A percentile compares a stretch with the other conserved stretches of the same genome.
Evolutionary conservation across 2,329 filamentous ascomycete species (phyloP).

Genomic region (Hymenoscyphus linearis): DNA sequence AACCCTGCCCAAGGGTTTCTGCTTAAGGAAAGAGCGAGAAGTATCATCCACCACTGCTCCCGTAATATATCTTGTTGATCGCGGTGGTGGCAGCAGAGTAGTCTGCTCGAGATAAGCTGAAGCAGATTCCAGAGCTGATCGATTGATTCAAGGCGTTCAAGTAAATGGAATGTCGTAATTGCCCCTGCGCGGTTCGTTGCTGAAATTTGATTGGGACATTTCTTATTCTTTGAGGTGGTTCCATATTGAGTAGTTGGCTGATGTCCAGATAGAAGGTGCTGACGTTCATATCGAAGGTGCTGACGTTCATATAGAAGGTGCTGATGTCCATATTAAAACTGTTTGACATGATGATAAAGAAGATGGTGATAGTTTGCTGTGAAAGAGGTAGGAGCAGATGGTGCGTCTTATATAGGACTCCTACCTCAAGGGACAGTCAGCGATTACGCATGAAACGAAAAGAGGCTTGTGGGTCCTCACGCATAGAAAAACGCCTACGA

Average conservation of each 20-base stretch:
- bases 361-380: neutral
- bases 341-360: neutral
- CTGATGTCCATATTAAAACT: neutral
- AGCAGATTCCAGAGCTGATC: neutral
- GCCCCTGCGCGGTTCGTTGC: neutral
- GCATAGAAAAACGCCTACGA: neutral
- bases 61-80: neutral
- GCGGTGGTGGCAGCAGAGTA: neutral
- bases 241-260: neutral
- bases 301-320: neutral
- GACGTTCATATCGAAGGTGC: no score
- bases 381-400: neutral
- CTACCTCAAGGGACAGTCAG: neutral
- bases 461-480: neutral
- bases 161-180: neutral
- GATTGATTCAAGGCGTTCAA: neutral
- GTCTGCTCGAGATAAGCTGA: neutral
- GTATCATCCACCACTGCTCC: neutral
- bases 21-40: neutral
- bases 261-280: no score
- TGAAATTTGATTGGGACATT: neutral
- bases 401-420: neutral
- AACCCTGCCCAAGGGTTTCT: no score
- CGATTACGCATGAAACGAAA: neutral
- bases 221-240: neutral